Evolutionary conservation across 2,329 filamentous ascomycete genomes (phyloP).

Genomic region (Penicillium sp.): DNA sequence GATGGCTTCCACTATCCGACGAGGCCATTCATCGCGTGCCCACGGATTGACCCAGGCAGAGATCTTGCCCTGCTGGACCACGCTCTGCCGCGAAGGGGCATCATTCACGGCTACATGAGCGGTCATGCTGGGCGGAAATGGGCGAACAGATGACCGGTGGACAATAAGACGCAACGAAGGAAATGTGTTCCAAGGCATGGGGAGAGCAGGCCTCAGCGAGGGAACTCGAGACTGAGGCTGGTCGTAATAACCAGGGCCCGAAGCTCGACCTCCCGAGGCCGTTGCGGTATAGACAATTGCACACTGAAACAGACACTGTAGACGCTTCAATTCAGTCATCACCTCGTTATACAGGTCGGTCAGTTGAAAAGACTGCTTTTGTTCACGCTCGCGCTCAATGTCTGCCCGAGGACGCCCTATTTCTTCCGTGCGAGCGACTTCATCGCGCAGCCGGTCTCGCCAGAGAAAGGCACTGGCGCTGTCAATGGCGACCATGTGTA

Average conservation of each 20-base stretch:
- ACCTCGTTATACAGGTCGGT: conserved; percentile 32
- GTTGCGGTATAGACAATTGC: conserved; percentile 40
- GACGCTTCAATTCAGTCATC: conserved; percentile 29
- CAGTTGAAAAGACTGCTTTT: conserved; percentile 30
- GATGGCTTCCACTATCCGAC: conserved; percentile 28
- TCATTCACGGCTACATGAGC: conserved; percentile 34
- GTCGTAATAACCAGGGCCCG: conserved; percentile 20
- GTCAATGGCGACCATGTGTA: conserved; percentile 54
- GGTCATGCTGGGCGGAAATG: conserved; percentile 36
- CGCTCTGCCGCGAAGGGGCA: conserved; percentile 34
- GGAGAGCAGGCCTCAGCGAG: conserved; percentile 36
- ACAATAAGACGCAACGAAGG: conserved; percentile 39
- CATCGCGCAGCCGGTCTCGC: conserved; percentile 48
- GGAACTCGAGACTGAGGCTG: conserved; percentile 16
- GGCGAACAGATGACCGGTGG: conserved; percentile 34
- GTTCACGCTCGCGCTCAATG: conserved; percentile 27
- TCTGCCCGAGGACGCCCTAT: conserved; percentile 31
- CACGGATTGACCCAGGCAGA: conserved; percentile 39
- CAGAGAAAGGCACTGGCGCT: conserved; percentile 55
- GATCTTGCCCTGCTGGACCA: conserved; percentile 35
- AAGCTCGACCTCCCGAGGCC: conserved; percentile 17
- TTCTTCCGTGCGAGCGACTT: conserved; percentile 41
- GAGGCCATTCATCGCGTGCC: conserved; percentile 37
- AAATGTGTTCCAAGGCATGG: conserved; percentile 40
- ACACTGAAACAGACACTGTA: conserved; percentile 41